A percentile compares a stretch with the other conserved stretches of the same genome.
These are phyloP conservation scores for Fagus sylvatica DNA, from an alignment of 306 rosid species.

Conservation along the genomic window DNA sequence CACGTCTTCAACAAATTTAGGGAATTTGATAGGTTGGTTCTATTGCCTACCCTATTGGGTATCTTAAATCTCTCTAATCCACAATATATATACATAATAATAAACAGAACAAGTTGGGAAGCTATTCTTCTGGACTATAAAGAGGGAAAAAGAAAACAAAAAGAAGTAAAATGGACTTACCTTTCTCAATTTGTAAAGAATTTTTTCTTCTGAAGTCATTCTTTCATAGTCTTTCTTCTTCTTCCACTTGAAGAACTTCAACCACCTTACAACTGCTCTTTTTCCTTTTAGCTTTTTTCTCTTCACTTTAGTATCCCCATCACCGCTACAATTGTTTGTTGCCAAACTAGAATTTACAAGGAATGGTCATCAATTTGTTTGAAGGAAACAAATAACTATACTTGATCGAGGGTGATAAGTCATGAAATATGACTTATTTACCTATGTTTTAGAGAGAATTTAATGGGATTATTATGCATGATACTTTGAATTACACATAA, in stretches of 20 bases:
- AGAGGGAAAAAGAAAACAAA: not conserved
- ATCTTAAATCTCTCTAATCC: not conserved
- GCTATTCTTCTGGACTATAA: not conserved
- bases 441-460: too few relatives aligned
- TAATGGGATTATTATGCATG: too few relatives aligned
- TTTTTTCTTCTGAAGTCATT: constrained; percentile 81
- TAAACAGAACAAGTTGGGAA: not conserved
- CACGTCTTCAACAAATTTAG: not conserved
- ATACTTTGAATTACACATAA: too few relatives aligned
- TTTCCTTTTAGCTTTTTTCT: constrained; percentile 77
- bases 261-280: constrained; percentile 88
- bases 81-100: not conserved
- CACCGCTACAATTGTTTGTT: constrained; percentile 8
- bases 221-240: constrained; percentile 78
- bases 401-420: too few relatives aligned
- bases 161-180: constrained; percentile 32
- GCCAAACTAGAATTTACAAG: too few relatives aligned
- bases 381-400: too few relatives aligned
- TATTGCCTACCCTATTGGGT: not conserved
- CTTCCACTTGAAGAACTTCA: constrained; percentile 81
- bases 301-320: constrained; percentile 39
- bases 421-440: too few relatives aligned
- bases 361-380: too few relatives aligned
- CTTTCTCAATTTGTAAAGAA: constrained; percentile 63
- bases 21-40: not conserved